Evolutionary conservation across 495 filamentous ascomycete species (phyloP).

Genomic region (Haplographium delicatum): DNA sequence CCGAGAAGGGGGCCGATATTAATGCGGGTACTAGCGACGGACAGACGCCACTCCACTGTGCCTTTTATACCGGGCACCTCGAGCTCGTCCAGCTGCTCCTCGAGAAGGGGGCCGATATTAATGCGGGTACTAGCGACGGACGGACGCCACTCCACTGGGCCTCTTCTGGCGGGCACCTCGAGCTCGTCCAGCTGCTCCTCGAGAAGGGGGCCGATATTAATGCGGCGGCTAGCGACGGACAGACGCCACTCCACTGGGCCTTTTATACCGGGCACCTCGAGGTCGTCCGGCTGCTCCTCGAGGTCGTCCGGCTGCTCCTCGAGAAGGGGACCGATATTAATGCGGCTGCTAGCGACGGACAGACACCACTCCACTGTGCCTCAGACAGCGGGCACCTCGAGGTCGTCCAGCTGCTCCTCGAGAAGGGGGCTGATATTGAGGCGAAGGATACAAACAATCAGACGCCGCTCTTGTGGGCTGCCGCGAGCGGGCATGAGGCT

Average conservation of each 20-base stretch:
- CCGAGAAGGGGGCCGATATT: no score
- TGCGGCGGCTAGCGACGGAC: conserved; percentile 18
- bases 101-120: no score
- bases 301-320: conserved; percentile 22
- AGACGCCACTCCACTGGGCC: conserved; percentile 32
- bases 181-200: conserved; percentile 24
- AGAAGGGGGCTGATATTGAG: no score
- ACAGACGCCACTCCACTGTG: conserved; percentile 30
- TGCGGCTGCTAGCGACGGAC: conserved; percentile 18
- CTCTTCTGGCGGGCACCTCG: conserved; percentile 27
- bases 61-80: conserved; percentile 29
- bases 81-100: no score
- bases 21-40: conserved; percentile 28
- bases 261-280: conserved; percentile 29
- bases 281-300: conserved; percentile 26
- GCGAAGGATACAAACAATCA: no score
- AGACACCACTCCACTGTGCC: conserved; percentile 32
- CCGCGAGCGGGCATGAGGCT: no score
- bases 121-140: conserved; percentile 19
- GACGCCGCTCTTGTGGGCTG: no score
- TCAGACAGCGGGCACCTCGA: conserved; percentile 27
- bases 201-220: conserved; percentile 28
- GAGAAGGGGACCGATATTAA: conserved; percentile 25
- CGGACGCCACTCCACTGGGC: conserved; percentile 32
- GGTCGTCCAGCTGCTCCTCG: no score